Base-by-base conservation (phyloP, 2,329 filamentous ascomycete genomes). In the Epichloe aotearoae region DNA sequence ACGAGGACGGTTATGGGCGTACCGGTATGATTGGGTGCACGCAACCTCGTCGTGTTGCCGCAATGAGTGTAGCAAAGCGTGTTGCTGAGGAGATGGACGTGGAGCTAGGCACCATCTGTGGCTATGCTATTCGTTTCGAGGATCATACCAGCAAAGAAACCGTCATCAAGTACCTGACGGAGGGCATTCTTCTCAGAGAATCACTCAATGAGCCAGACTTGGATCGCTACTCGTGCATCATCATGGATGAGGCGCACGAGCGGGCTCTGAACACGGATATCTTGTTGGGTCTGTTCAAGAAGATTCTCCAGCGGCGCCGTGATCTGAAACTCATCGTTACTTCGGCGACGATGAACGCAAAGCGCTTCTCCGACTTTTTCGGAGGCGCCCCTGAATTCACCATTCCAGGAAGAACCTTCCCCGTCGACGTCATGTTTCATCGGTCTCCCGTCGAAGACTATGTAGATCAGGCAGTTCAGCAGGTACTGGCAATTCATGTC, bases 181-280 rank as follows among this genome's bases (percentile, higher is more conserved):
- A 98, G 62, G 93, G 93, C 72, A 88, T 98, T 20, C 72, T 98
- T 43, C 77, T 98, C 34, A 80, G 93, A 70, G 94, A 98, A 62
- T 96, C 89, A 5, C 75, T 98, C 11, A 90, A 89, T 53, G 91
- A 97, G 66, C 81, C 85, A 6, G 91, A 98, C 64, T 74, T 98
- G 44, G 93, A 97, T 66, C 87, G 88, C 56, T 98, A 98, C 65
- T 95, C 91, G 14, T 96, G 90, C 64, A 89, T 98, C 60, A 98
- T 98, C 67, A 98, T 98, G 93, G 93, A 98, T 64, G 93, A 98
- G 71, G 94, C 93, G 4, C 93, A 98, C 75, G 93, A 98, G 68
- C 80, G 93, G 65, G 91, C 93, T 1, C 71, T 98, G 47, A 97
- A 98, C 62, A 98, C 93, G 0, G 93, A 98, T 66, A 91, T 98